Base-by-base conservation (phyloP, 805 yeast species). In the Starmerella riodocensis region DNA sequence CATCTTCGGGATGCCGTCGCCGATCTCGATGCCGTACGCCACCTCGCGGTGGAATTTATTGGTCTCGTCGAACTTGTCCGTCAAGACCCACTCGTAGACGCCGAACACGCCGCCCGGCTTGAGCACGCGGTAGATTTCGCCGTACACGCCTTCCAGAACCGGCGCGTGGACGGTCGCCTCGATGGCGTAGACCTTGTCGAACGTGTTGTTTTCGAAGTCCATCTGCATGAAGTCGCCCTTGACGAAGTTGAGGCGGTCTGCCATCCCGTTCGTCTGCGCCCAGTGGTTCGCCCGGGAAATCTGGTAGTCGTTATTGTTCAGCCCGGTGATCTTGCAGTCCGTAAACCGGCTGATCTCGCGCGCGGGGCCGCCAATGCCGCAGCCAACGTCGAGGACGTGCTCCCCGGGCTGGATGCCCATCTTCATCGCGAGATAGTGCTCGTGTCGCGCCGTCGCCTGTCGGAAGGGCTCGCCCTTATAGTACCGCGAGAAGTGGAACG, bases 281-380 rank as follows among this genome's bases (percentile, higher is more conserved):
- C 84, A 83, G 63, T 71, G 70, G 60, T 74, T 79, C 43, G 93
- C 97, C 60, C 93, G 82, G 57, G 77, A 86, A 54, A 88, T 79
- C 70, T 91, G 67, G 67, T 91, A 91, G 64, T 91, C 98, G 61
- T 91, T 91, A 70, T 91, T 88, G 69, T 88, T 88, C 54, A 88
- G 70, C 37, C 98, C 98, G 47, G 81, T 81, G 58, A 88, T 70
- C 53, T 73, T 66, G 65, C 85, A 78, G 54, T 78, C 84, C 37
- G 97, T 79, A 69, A 88, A 88, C 59, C 94, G 75, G 45, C 79
- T 71, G 56, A 88, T 88, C 67, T 91, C 95, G 63, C 96, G 79
- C 18, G 94, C 96, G 55, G 98, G 98, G 31, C 98, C 98, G 59
- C 98, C 98, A 54, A 88, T 94, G 70, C 98, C 98, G 68, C 98